Conservation (phyloP, 768 basidiomycete species). For the Leccinum boreale region DNA sequence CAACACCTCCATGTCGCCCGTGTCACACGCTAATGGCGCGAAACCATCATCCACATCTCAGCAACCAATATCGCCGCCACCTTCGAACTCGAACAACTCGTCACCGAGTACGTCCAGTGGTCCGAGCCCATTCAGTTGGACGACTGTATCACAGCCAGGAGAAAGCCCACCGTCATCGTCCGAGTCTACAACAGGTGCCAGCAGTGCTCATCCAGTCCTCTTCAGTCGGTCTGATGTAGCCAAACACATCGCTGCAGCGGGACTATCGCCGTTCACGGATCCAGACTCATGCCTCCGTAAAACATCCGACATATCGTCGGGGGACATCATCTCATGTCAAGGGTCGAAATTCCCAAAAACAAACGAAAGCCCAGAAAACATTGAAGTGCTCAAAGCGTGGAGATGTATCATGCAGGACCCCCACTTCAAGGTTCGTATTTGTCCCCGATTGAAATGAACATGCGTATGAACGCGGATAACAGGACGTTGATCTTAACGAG, state of each 20-base stretch:
- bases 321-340: slow-evolving; percentile 60
- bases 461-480: background rate
- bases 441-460: background rate
- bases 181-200: slow-evolving; percentile 16
- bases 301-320: slow-evolving; percentile 41
- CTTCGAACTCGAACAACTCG: slow-evolving; percentile 20
- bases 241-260: slow-evolving; percentile 48
- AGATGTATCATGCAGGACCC: slow-evolving; percentile 70
- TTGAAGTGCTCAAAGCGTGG: slow-evolving; percentile 81
- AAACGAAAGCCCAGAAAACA: slow-evolving; percentile 64
- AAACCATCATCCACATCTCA: slow-evolving; percentile 17
- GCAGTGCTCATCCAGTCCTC: slow-evolving; percentile 28
- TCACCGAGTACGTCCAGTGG: slow-evolving; percentile 25
- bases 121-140: slow-evolving; percentile 29
- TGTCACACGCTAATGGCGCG: slow-evolving; percentile 40
- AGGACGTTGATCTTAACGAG: slow-evolving; percentile 78
- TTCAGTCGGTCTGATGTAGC: slow-evolving; percentile 49
- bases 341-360: slow-evolving; percentile 69
- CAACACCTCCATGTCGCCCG: slow-evolving; percentile 36
- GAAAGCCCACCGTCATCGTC: slow-evolving; percentile 39
- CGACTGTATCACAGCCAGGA: slow-evolving; percentile 21
- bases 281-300: slow-evolving; percentile 34
- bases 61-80: slow-evolving; percentile 13
- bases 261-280: slow-evolving; percentile 56
- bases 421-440: slow-evolving; percentile 61